Evolutionary conservation across 1,284 basidiomycete genomes (phyloP).

Genomic region (Trichosporon faecale): DNA sequence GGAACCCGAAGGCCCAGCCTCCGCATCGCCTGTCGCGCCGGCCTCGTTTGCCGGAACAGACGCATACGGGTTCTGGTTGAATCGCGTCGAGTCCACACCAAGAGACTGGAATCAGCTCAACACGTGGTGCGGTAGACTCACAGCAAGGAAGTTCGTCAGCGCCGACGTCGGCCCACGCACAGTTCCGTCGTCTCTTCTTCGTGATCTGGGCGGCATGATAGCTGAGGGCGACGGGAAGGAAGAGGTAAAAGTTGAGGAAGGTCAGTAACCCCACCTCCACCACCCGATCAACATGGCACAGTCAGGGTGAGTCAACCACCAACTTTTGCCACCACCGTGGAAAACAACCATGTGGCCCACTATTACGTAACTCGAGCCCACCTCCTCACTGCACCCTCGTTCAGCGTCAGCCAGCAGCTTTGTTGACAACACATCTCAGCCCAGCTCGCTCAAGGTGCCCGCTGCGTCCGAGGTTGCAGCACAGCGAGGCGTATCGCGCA

Average conservation of each 20-base stretch:
- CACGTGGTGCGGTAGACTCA: conserved; percentile 49
- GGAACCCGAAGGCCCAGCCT: background rate
- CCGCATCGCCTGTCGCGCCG: conserved; percentile 19
- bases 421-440: background rate
- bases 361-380: background rate
- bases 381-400: background rate
- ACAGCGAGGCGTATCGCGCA: conserved; percentile 27
- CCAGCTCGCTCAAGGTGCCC: conserved; percentile 28
- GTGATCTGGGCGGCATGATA: conserved; percentile 11
- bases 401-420: too few relatives aligned
- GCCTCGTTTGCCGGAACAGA: background rate
- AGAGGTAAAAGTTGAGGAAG: background rate
- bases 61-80: conserved; percentile 5
- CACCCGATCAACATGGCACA: conserved; percentile 1
- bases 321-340: conserved; percentile 9
- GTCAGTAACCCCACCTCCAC: background rate
- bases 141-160: conserved; percentile 83
- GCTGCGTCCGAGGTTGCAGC: conserved; percentile 22
- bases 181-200: conserved; percentile 21
- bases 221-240: background rate
- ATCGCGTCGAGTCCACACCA: conserved; percentile 44
- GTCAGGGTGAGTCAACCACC: conserved; percentile 8
- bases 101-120: conserved; percentile 35
- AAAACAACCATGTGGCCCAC: background rate
- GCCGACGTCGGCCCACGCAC: conserved; percentile 87